Base-by-base conservation (phyloP, 345 rosid genomes). In the Eucalyptus pauciflora region DNA sequence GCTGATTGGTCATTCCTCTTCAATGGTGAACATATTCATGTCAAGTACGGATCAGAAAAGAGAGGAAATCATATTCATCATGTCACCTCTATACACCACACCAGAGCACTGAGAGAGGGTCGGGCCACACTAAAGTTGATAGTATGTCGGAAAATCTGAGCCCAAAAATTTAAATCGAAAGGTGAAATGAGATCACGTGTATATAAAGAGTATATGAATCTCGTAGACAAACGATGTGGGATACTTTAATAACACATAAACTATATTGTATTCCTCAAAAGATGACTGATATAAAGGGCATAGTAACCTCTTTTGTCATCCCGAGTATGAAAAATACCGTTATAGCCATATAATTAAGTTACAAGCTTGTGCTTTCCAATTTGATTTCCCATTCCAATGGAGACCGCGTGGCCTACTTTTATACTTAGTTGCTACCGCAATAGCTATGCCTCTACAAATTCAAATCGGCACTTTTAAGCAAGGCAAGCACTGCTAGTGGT, bases 61-160 rank as follows among this genome's bases (percentile, higher is more conserved):
- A 37, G 48, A 76, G 83, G 24, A 37, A 76, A 76, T 20, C 27
- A 20, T 20, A 41, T 76, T 20, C 48, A 22, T 6, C 29, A 3
- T 11, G 48, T 20, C 83, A 41, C 14, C 25, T 76, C 43, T 25
- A 20, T 37, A 71, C 25, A 20, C 81, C 14, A 5, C 13, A 33
- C 7, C 46, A 6, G 0, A 76, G 80, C 24, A 3, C 43, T 1
- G 4, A 10, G 8, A 10, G 8, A 10, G 83, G 12, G 27, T 20
- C 2, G 7, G 8, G 15, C 48, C 27, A 20, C 27, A 10, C 15
- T 11, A 10, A 7, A 76, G 27, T 6, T 0, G 9, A 76, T 41
- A 6, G 0, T 2, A 37, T 41, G 1, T 76, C 4, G 10, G 3
- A 41, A 37, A 5, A 13, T 41, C 0, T 7, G 4, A 10, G 5